phyloP scores from a whole-genome alignment of 2,329 filamentous ascomycete genomes.

The Akanthomyces lecanii region DNA sequence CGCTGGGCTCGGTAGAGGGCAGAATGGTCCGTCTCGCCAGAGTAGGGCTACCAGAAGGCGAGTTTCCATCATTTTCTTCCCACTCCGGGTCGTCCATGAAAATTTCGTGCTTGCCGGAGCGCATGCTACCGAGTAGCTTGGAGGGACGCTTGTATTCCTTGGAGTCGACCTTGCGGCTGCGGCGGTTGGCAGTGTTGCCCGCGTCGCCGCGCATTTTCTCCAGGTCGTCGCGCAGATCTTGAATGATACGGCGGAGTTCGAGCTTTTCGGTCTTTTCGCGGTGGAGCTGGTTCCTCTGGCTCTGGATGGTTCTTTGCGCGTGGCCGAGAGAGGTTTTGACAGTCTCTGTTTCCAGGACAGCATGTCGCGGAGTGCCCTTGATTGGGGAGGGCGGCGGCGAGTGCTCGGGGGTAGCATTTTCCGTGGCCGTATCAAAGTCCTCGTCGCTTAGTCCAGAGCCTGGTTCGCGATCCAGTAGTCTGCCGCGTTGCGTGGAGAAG shows the following conservation, averaged over 20 bases:
- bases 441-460: conserved; percentile 57
- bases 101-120: conserved; percentile 73
- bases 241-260: conserved; percentile 88
- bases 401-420: conserved; percentile 76
- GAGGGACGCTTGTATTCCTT: conserved; percentile 75
- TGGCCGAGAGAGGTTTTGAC: conserved; percentile 91
- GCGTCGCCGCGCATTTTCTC: conserved; percentile 62
- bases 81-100: conserved; percentile 77
- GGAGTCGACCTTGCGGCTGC: conserved; percentile 59
- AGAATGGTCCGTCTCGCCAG: background rate
- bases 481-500: conserved; percentile 68
- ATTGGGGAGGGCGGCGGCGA: conserved; percentile 86
- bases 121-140: conserved; percentile 70
- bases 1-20: conserved; percentile 49
- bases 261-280: conserved; percentile 98
- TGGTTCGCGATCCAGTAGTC: conserved; percentile 61
- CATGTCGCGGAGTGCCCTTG: conserved; percentile 87
- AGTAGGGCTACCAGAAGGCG: conserved; percentile 14
- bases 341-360: conserved; percentile 91
- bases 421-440: conserved; percentile 59
- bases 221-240: conserved; percentile 90
- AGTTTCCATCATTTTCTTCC: conserved; percentile 69
- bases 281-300: conserved; percentile 89
- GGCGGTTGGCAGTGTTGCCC: conserved; percentile 47
- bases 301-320: conserved; percentile 94